Base-by-base conservation (phyloP, 129 eudicot species). In the Rutidosis leptorrhynchoides region DNA sequence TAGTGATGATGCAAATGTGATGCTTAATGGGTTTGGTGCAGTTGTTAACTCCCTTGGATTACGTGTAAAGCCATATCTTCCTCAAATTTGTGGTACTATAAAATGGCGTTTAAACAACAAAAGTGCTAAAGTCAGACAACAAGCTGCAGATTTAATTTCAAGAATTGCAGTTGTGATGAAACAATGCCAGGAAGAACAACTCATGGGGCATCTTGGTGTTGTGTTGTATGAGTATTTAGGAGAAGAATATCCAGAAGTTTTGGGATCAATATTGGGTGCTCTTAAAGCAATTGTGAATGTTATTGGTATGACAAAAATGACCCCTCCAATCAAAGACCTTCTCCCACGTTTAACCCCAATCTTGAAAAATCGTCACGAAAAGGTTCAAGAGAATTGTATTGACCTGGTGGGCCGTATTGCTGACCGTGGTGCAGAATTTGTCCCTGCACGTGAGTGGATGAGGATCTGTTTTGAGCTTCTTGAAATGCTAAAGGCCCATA, bases 371-470 rank as follows among this genome's bases (percentile, higher is more conserved):
- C 86, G 98, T 43, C 98, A 93, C 35, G 98, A 93, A 63, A 93
- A 93, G 78, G 98, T 93, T 62, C 96, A 93, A 64, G 98, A 93
- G 76, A 93, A 93, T 35, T 93, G 98, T 63, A 93, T 93, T 23
- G 98, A 93, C 66, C 84, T 93, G 49, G 96, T 93, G 12, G 98
- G 98, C 17, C 79, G 98, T 42, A 93, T 93, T 77, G 98, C 98
- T 12, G 98, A 93, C 40, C 95, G 96, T 63, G 98, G 98, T 17
- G 95, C 98, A 3, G 98, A 93, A 75, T 93, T 85, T 67, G 98
- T 93, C 17, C 96, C 98, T 25, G 98, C 98, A 0, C 78, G 92
- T 53, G 98, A 93, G 74, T 93, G 98, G 98, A 93, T 93, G 98
- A 81, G 98, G 51, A 93, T 93, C 62, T 93, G 98, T 67, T 93